Evolutionary conservation across 2,329 filamentous ascomycete genomes (phyloP), one percentile per base, ranked within the genome.

Genomic region (Colletotrichum scovillei): DNA sequence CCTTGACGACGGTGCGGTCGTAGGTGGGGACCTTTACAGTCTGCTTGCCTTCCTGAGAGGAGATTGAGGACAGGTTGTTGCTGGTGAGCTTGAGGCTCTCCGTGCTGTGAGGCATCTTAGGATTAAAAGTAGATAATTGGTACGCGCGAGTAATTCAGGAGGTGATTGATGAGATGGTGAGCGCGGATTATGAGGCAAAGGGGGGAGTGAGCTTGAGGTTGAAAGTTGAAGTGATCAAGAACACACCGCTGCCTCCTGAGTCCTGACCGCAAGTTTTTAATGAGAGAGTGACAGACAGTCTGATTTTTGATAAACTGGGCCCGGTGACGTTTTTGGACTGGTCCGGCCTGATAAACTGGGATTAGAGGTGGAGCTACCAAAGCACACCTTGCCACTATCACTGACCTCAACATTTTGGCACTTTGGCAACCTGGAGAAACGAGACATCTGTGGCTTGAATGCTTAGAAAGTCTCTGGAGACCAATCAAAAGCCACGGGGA

Each of bases 1-100:
- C 86, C 81, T 87, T 88, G 75, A 88, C 81, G 52, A 79, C 81
- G 74, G 76, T 76, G 74, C 87, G 86, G 63, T 80, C 78, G 78
- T 88, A 88, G 71, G 79, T 83, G 4, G 85, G 86, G 53, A 84
- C 75, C 24, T 76, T 55, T 7, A 81, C 77, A 19, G 22, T 63
- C 32, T 19, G 46, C 22, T 73, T 67, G 24, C 70, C 70, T 38
- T 70, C 53, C 35, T 73, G 70, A 32, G 70, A 70, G 26, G 70
- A 42, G 52, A 74, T 69, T 60, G 49, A 32, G 46, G 72, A 57
- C 59, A 74, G 42, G 64, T 65, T 74, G 19, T 62, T 46, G 69
- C 63, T 62, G 65, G 5, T 74, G 56, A 74, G 72, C 72, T 72
- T 72, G 28, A 74, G 64, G 60, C 69, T 46, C 24, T 65, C 69